These are phyloP conservation scores for Calamus simplicifolius DNA, from an alignment of 176 grass and related monocot species.

Conservation along the genomic window DNA sequence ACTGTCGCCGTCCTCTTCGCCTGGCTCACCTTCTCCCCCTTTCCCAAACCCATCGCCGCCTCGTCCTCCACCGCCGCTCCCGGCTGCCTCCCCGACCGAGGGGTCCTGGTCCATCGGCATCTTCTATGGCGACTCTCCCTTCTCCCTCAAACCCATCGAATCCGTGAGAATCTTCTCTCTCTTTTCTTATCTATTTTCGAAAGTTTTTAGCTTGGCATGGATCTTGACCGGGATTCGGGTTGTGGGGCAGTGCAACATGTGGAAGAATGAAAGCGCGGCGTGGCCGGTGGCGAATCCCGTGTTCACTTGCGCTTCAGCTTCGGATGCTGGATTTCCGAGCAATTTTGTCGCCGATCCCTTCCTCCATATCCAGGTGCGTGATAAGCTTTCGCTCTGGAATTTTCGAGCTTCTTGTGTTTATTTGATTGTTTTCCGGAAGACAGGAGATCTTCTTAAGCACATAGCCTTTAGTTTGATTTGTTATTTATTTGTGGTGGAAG, in stretches of 20 bases:
- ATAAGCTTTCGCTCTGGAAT: too few species aligned
- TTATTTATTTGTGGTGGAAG: too few species aligned
- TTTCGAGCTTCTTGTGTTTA: too few species aligned
- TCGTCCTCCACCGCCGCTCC: not conserved
- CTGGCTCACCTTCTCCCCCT: slow-evolving; percentile 43
- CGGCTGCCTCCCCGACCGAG: slow-evolving; percentile 62
- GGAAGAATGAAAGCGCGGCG: slow-evolving; percentile 39
- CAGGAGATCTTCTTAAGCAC: too few species aligned
- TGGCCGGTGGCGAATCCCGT: slow-evolving; percentile 83
- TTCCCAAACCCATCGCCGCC: slow-evolving; percentile 1
- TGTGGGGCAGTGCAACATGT: slow-evolving; percentile 47
- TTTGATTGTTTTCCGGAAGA: too few species aligned
- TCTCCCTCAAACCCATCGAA: slow-evolving; percentile 65
- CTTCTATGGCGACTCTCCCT: slow-evolving; percentile 64
- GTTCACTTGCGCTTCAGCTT: slow-evolving; percentile 58
- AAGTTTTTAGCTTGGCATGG: not conserved
- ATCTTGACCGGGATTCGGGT: not conserved
- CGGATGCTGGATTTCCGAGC: slow-evolving; percentile 41
- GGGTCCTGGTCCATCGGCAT: slow-evolving; percentile 80
- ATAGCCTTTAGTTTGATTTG: too few species aligned
- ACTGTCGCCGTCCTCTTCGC: slow-evolving; percentile 44
- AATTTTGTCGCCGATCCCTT: slow-evolving; percentile 89
- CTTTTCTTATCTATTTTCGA: not conserved
- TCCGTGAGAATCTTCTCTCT: slow-evolving; percentile 20
- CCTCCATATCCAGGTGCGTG: slow-evolving; percentile 70